These are phyloP conservation scores for Nicotiana tabacum DNA, from an alignment of 257 asterid genomes.

Conservation along the genomic window DNA sequence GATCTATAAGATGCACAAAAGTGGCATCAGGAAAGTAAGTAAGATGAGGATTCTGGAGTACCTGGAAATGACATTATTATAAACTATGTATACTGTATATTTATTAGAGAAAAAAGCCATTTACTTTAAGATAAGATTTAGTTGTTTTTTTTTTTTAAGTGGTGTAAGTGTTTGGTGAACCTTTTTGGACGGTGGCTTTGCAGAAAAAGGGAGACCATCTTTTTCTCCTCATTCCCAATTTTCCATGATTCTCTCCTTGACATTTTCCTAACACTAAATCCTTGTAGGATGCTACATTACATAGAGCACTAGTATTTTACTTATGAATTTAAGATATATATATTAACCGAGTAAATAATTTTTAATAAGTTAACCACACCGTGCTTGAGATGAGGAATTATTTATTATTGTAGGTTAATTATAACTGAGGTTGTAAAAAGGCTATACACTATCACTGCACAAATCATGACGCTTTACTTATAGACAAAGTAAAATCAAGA, in stretches of 20 bases:
- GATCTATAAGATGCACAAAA: neutral
- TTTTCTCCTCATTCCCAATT: slow-evolving; percentile 7
- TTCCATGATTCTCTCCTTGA: slow-evolving; percentile 26
- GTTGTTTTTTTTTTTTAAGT: neutral
- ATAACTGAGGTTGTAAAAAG: too few species aligned
- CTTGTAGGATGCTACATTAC: neutral
- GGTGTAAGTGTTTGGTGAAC: slow-evolving; percentile 18
- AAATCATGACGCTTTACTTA: neutral
- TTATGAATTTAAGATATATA: neutral
- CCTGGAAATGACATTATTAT: neutral
- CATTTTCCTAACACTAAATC: slow-evolving; percentile 2
- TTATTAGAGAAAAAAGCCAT: neutral
- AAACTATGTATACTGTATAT: neutral
- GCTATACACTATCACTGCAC: neutral
- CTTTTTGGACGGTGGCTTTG: slow-evolving; percentile 23
- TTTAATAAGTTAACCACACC: too few species aligned
- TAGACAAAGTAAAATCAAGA: neutral
- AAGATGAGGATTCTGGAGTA: neutral
- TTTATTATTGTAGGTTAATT: too few species aligned
- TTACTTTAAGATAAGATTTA: neutral
- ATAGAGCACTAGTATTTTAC: neutral
- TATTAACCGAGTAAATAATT: neutral
- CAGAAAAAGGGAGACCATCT: slow-evolving; percentile 13
- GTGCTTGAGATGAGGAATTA: too few species aligned
- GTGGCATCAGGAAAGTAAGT: neutral